A percentile compares a stretch with the other conserved stretches of the same genome.
Conservation (phyloP, 306 rosid genomes). For the Prunus mume region DNA sequence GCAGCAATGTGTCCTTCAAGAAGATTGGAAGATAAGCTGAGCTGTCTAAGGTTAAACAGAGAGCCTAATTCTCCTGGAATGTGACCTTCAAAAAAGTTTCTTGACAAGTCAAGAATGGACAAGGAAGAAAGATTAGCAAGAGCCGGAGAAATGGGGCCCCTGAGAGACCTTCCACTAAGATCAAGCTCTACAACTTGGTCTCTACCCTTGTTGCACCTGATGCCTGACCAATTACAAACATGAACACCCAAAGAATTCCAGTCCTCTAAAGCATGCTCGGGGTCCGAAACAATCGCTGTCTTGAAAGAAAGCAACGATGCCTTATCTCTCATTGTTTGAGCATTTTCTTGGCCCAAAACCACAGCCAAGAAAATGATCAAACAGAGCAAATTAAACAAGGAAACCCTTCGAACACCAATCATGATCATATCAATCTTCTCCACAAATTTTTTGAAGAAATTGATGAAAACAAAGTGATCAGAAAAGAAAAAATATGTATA, state of each 20-base stretch:
- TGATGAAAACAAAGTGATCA: slow-evolving; percentile 16
- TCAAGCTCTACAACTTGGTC: slow-evolving; percentile 65
- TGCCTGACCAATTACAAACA: slow-evolving; percentile 74
- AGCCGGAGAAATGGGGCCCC: slow-evolving; percentile 72
- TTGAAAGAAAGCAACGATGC: slow-evolving; percentile 67
- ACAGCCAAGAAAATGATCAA: slow-evolving; percentile 23
- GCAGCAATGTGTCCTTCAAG: slow-evolving; percentile 61
- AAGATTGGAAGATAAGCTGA: slow-evolving; percentile 62
- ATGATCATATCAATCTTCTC: slow-evolving; percentile 13
- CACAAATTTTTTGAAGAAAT: slow-evolving; percentile 9
- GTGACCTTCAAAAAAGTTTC: slow-evolving; percentile 58
- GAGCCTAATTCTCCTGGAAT: slow-evolving; percentile 70
- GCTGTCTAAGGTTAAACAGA: slow-evolving; percentile 47
- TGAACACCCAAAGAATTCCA: slow-evolving; percentile 51
- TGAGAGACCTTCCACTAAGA: slow-evolving; percentile 59
- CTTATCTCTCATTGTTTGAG: slow-evolving; percentile 37
- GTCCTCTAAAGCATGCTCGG: slow-evolving; percentile 40
- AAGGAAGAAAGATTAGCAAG: slow-evolving; percentile 66
- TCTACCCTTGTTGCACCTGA: slow-evolving; percentile 63
- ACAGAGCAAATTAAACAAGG: slow-evolving; percentile 30
- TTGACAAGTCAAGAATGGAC: slow-evolving; percentile 71
- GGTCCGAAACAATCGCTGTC: slow-evolving; percentile 67
- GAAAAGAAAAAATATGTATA: neutral
- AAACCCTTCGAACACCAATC: slow-evolving; percentile 34
- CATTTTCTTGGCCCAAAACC: slow-evolving; percentile 30